Evolutionary conservation across 805 yeast genomes (phyloP), one percentile per base, ranked within the genome.

Genomic region (Saccharomycopsis javanensis): DNA sequence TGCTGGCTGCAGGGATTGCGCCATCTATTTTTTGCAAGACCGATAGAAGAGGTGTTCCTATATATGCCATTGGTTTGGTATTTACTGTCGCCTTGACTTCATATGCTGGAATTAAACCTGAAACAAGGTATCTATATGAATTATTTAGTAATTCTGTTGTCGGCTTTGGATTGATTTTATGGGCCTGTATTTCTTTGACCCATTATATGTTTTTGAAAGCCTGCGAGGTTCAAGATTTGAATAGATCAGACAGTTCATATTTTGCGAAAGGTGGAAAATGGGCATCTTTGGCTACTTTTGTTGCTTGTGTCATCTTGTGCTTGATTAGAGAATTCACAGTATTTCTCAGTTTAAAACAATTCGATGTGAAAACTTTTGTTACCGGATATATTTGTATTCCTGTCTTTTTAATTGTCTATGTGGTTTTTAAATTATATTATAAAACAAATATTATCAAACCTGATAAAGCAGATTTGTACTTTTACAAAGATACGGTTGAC

Each of bases 161-260:
- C 35, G 71, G 75, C 64, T 69, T 76, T 53, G 77, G 78, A 20
- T 71, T 75, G 63, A 67, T 75, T 62, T 73, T 78, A 18, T 75
- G 79, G 79, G 59, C 71, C 10, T 72, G 76, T 63, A 73, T 75
- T 53, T 71, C 75, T 69, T 53, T 71, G 70, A 60, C 62, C 60
- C 79, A 75, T 64, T 70, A 75, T 57, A 69, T 74, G 55, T 75
- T 75, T 64, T 73, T 75, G 75, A 63, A 62, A 51, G 79, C 79
- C 5, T 72, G 72, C 61, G 70, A 71, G 64, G 76, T 69, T 3
- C 79, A 75, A 65, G 76, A 77, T 2, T 57, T 72, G 46, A 69
- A 67, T 61, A 69, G 77, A 65, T 66, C 68, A 18, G 66, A 56
- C 10, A 71, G 74, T 64, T 68, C 68, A 18, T 75, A 71, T 67